Conservation (phyloP, 306 rosid genomes). For the Prunus kanzakura region DNA sequence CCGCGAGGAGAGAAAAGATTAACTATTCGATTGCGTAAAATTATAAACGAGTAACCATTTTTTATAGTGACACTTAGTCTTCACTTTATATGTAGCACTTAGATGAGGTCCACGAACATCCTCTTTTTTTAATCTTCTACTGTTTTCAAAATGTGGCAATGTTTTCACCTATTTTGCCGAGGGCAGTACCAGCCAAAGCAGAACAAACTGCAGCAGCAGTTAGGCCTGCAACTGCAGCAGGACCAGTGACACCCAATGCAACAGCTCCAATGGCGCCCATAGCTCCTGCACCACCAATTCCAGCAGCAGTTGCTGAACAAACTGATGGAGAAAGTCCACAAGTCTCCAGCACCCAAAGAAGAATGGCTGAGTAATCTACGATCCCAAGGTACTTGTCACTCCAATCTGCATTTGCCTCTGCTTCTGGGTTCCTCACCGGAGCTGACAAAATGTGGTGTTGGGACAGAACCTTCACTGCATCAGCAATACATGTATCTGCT, state of each 20-base stretch:
- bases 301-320: constrained; percentile 72
- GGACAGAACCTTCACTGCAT: constrained; percentile 68
- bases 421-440: constrained; percentile 58
- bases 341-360: constrained; percentile 87
- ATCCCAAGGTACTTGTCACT: constrained; percentile 74
- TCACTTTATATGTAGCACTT: too few relatives aligned
- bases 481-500: constrained; percentile 62
- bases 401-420: constrained; percentile 55
- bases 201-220: constrained; percentile 89
- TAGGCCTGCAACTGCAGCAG: constrained; percentile 75
- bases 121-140: too few relatives aligned
- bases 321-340: constrained; percentile 62
- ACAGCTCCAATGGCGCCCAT: constrained; percentile 77
- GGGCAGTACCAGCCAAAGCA: constrained; percentile 53
- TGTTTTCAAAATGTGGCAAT: too few relatives aligned
- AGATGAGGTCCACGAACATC: too few relatives aligned
- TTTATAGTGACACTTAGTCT: background rate
- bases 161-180: constrained; percentile 14
- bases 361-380: constrained; percentile 73
- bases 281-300: constrained; percentile 68
- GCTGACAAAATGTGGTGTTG: constrained; percentile 78
- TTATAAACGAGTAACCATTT: too few relatives aligned
- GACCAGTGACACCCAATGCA: constrained; percentile 81
- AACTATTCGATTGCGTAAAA: too few relatives aligned
- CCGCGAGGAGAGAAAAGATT: too few relatives aligned